Base-by-base conservation (phyloP, 352 stramenopile genomes). In the Pythium sukuiense region DNA sequence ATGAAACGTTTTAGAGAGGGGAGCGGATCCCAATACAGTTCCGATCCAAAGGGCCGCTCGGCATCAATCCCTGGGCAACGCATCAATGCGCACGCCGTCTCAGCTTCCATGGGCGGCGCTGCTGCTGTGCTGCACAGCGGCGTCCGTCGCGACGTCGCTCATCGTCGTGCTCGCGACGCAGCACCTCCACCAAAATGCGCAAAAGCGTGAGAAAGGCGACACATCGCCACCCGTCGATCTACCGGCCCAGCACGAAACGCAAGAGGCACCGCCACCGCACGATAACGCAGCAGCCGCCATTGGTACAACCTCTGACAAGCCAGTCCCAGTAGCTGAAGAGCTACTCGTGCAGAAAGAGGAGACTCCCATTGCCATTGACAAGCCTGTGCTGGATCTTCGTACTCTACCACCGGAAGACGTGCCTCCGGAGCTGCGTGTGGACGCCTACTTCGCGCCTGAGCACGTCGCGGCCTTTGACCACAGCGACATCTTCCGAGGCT, bases 401-500 rank as follows among this genome's bases (percentile, higher is more conserved):
- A 48, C 14, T 20, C 18, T 48, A 4, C 41, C 41, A 11, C 16
- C 41, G 0, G 41, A 48, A 48, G 18, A 20, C 16, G 41, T 48
- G 3, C 41, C 41, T 26, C 0, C 41, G 0, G 18, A 48, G 29
- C 69, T 91, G 3, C 79, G 79, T 7, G 56, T 90, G 24, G 66
- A 76, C 18, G 61, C 73, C 30, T 93, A 86, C 57, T 83, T 93
- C 55, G 70, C 70, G 0, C 64, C 26, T 0, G 60, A 85, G 20
- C 74, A 75, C 55, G 64, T 83, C 7, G 49, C 55, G 8, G 60
- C 71, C 11, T 92, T 93, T 39, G 73, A 80, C 30, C 83, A 93
- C 60, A 56, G 58, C 9, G 68, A 64, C 0, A 52, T 93, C 12
- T 90, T 93, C 56, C 65, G 82, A 18, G 69, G 69, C 18, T 88